Evolutionary conservation across 2,329 filamentous ascomycete genomes (phyloP), one percentile per base, ranked within the genome.

Genomic region (Cladosporium sp.): DNA sequence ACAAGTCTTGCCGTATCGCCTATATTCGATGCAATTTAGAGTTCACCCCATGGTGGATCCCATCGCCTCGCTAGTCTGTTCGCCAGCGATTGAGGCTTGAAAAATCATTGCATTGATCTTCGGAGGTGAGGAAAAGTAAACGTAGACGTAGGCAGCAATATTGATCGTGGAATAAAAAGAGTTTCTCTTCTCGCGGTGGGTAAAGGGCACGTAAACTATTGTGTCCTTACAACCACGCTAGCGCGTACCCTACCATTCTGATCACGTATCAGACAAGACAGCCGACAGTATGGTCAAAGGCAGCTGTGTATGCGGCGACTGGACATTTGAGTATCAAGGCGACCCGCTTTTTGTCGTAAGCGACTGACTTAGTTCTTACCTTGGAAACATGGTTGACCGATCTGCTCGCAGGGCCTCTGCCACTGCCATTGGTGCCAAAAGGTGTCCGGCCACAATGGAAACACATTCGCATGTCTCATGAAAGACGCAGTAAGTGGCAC

Each of bases 271-370:
- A 20, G 10, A 12, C 20, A 35, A 9, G n/a, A n/a, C n/a, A 48
- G 6, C 25, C 25, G 15, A 32, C 45, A 48, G 22, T 6, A 48
- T 48, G 45, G 17, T 22, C 8, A 67, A 67, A 58, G 69, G 69
- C 56, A 65, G 64, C 24, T 71, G 69, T 58, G 22, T 68, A 22
- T 73, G 71, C 59, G 71, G 70, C 17, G 67, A 70, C 17, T 67
- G 69, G 49, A 66, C 64, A 8, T 73, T 72, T 57, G 65, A 71
- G 53, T 68, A 70, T 54, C 59, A 64, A 6, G 67, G 68, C 20
- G 68, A 70, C 45, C 67, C 71, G 34, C 49, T 49, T 5, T 63
- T 58, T 5, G 63, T 64, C 13, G 66, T 68, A 49, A 56, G 64
- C 61, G 17, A 34, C 19, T 6, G 13, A 12, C 28, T 4, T 12